phyloP scores from a whole-genome alignment of 2,329 filamentous ascomycete genomes.

The Exophiala calicioides region DNA sequence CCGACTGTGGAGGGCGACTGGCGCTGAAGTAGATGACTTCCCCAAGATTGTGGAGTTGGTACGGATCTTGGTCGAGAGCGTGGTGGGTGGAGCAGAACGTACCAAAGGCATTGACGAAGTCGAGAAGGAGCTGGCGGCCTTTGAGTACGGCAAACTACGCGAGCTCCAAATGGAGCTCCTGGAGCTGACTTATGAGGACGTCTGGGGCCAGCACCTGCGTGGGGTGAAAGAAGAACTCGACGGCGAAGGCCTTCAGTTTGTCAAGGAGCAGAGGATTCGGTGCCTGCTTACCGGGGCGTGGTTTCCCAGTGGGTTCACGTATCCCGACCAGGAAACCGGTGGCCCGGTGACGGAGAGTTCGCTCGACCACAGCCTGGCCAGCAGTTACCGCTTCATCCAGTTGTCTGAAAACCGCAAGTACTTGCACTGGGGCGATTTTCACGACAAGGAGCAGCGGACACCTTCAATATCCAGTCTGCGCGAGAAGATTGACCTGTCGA shows the following conservation, averaged over 20 bases:
- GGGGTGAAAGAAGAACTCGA: constrained; percentile 91
- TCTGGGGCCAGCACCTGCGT: constrained; percentile 85
- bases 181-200: constrained; percentile 87
- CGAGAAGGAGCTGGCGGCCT: constrained; percentile 84
- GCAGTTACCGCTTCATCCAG: constrained; percentile 77
- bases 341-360: constrained; percentile 44
- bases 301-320: constrained; percentile 66
- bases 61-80: constrained; percentile 84
- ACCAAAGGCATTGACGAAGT: constrained; percentile 83
- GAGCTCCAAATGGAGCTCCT: constrained; percentile 92
- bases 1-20: constrained; percentile 87
- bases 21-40: constrained; percentile 82
- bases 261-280: constrained; percentile 93
- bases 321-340: constrained; percentile 40
- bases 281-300: constrained; percentile 86
- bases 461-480: constrained; percentile 46
- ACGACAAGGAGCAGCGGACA: constrained; percentile 61
- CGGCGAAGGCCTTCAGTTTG: constrained; percentile 89
- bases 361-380: constrained; percentile 43
- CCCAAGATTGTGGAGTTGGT: constrained; percentile 90
- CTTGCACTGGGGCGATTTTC: constrained; percentile 87
- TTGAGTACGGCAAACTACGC: constrained; percentile 75
- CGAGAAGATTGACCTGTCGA: constrained; percentile 70
- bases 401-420: constrained; percentile 89
- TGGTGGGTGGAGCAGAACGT: constrained; percentile 78